Base-by-base conservation (phyloP, 192 early-diverging fungal genomes). In the Backusella sp. region DNA sequence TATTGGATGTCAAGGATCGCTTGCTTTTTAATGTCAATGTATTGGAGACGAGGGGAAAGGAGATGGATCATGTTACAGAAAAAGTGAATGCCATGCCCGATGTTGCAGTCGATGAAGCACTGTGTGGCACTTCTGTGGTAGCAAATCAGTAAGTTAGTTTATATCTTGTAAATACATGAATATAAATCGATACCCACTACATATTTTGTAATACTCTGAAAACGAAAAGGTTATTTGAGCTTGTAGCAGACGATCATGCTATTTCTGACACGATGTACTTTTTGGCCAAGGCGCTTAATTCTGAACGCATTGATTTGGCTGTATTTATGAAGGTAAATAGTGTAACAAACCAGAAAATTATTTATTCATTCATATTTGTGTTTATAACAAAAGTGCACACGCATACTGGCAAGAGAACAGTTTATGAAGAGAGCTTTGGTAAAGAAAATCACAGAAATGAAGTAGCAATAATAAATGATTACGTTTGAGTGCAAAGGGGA, bases 211-310 rank as follows among this genome's bases (percentile, higher is more conserved):
- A 32, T 32, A 32, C 19, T 21, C 19, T 21, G 8, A 82, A 70
- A 32, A 32, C 2, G 3, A 32, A 32, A 86, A 97, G 94, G 70
- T 85, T 97, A 62, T 92, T 95, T 74, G 94, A 96, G 14, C 76
- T 94, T 80, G 91, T 96, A 6, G 96, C 93, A 21, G 95, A 97
- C 66, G 95, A 96, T 56, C 89, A 93, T 66, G 95, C 96, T 0
- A 90, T 96, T 37, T 95, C 95, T 56, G 96, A 98, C 76, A 90
- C 92, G 6, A 88, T 96, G 65, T 96, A 96, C 75, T 87, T 91
- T 36, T 80, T 98, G 52, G 88, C 91, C n/a, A 88, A 91, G 76
- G 94, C 95, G 0, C 81, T 98, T 53, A 91, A 89, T 73, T 88
- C 87, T 53, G 92, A 95, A 70, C 83, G 83, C 42, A 88, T 98